A percentile compares a stretch with the other conserved stretches of the same genome.
These are phyloP conservation scores for Claviceps purpurea DNA, from an alignment of 2,329 filamentous ascomycete species.

Conservation along the genomic window DNA sequence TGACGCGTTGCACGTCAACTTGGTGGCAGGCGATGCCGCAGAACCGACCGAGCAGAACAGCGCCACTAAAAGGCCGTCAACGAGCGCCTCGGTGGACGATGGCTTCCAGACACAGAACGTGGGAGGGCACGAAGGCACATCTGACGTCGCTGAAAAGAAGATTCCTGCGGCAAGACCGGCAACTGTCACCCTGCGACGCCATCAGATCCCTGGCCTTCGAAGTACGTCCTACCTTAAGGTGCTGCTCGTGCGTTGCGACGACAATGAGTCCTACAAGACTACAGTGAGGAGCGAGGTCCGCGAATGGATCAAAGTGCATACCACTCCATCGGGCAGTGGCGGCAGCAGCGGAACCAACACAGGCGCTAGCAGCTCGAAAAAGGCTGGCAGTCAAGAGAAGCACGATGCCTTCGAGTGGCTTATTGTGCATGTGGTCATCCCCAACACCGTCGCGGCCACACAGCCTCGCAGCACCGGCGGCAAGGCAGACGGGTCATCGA, in stretches of 20 bases:
- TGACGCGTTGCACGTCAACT: slow-evolving; percentile 78
- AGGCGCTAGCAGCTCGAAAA: slow-evolving; percentile 25
- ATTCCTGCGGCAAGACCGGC: slow-evolving; percentile 19
- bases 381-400: slow-evolving; percentile 61
- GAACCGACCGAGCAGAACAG: slow-evolving; percentile 21
- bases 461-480: slow-evolving; percentile 52
- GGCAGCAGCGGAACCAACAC: slow-evolving; percentile 16
- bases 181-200: slow-evolving; percentile 44
- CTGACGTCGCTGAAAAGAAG: slow-evolving; percentile 24
- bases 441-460: slow-evolving; percentile 67
- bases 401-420: slow-evolving; percentile 97
- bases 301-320: slow-evolving; percentile 80
- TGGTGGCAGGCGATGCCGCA: slow-evolving; percentile 51
- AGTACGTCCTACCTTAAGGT: slow-evolving; percentile 91
- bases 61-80: slow-evolving; percentile 18
- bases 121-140: slow-evolving; percentile 25
- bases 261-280: slow-evolving; percentile 85
- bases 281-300: slow-evolving; percentile 64
- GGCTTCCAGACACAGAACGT: slow-evolving; percentile 46
- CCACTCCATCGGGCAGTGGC: slow-evolving; percentile 37
- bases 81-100: slow-evolving; percentile 33
- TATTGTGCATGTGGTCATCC: slow-evolving; percentile 81
- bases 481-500: slow-evolving; percentile 38
- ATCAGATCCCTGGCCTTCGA: slow-evolving; percentile 88
- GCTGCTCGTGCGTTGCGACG: slow-evolving; percentile 80